Evolutionary conservation across 139 green algal genomes (phyloP).

Genomic region (Coelastrella sp.): DNA sequence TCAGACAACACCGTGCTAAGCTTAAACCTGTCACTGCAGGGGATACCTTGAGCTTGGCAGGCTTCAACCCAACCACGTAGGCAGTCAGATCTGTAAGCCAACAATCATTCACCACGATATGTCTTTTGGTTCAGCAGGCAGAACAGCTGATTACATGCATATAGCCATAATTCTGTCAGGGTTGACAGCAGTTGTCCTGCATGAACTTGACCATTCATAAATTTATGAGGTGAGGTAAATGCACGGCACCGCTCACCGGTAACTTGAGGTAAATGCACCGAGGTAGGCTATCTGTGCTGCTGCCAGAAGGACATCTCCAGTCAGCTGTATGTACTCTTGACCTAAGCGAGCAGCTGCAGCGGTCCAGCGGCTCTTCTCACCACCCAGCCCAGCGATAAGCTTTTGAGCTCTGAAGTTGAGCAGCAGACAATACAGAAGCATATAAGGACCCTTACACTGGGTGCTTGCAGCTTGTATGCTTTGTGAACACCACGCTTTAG

Average conservation of each 20-base stretch:
- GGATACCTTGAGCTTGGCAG: slow-evolving; percentile 62
- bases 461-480: no score
- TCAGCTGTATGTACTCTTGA: slow-evolving; percentile 76
- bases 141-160: neutral
- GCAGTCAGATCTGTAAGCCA: slow-evolving; percentile 48
- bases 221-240: no score
- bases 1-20: slow-evolving; percentile 73
- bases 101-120: no score
- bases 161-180: no score
- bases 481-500: no score
- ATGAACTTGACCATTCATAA: no score
- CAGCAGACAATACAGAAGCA: no score
- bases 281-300: slow-evolving; percentile 83
- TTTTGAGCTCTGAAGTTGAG: slow-evolving; percentile 58
- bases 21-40: slow-evolving; percentile 73
- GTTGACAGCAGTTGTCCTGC: no score
- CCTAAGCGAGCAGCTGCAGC: slow-evolving; percentile 68
- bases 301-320: slow-evolving; percentile 84
- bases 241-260: slow-evolving; percentile 63
- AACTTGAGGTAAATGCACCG: slow-evolving; percentile 81
- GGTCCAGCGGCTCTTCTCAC: slow-evolving; percentile 86
- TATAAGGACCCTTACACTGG: no score
- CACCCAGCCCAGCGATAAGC: slow-evolving; percentile 76
- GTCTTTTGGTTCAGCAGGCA: neutral
- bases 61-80: slow-evolving; percentile 58